These are phyloP conservation scores for Boletellus deceptivus DNA, from an alignment of 1,284 basidiomycete genomes.

Conservation along the genomic window DNA sequence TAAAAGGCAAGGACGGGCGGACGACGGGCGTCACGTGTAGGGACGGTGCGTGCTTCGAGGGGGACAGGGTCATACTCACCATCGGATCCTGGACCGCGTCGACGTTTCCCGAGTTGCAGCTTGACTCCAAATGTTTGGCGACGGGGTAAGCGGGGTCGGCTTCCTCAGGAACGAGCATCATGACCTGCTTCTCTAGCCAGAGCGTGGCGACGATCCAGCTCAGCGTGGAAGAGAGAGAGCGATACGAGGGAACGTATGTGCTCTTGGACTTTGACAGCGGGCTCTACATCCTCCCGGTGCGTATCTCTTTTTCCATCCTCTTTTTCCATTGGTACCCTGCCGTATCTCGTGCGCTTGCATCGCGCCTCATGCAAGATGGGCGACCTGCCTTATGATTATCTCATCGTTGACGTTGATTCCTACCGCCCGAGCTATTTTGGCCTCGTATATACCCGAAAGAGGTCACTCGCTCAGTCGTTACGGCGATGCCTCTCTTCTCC, in stretches of 20 bases:
- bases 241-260: conserved; percentile 67
- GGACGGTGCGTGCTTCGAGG: conserved; percentile 56
- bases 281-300: conserved; percentile 78
- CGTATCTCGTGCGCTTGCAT: no score
- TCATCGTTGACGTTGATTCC: no score
- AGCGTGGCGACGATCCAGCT: conserved; percentile 76
- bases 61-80: conserved; percentile 63
- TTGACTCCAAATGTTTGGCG: conserved; percentile 55
- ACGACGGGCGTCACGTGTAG: conserved; percentile 64
- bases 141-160: conserved; percentile 56
- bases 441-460: no score
- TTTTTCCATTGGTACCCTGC: no score
- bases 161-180: no score
- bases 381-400: no score
- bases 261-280: conserved; percentile 67
- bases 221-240: conserved; percentile 60
- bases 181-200: conserved; percentile 50
- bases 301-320: conserved; percentile 19
- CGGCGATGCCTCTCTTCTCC: no score
- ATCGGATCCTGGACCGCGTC: conserved; percentile 84
- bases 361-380: no score
- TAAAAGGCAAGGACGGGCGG: conserved; percentile 35
- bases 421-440: no score
- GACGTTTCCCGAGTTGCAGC: conserved; percentile 59
- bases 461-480: no score